Conservation (phyloP, 805 yeast genomes). For the Yarrowia sp. region DNA sequence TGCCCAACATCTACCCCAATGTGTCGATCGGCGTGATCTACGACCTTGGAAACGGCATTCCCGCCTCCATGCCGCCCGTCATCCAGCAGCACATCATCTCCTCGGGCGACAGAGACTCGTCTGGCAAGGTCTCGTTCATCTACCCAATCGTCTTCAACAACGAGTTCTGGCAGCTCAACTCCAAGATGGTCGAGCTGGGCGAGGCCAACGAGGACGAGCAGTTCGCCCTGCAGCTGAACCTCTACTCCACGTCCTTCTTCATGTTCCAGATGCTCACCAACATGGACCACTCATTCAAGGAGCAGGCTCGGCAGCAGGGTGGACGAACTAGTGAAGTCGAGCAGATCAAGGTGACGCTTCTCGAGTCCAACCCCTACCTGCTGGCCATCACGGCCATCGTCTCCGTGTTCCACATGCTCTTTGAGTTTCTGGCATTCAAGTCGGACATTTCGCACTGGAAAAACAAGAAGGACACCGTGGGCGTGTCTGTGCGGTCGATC, state of each 20-base stretch:
- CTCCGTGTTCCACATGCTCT: slow-evolving; percentile 41
- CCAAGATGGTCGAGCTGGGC: slow-evolving; percentile 41
- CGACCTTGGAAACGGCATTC: slow-evolving; percentile 24
- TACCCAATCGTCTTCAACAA: slow-evolving; percentile 43
- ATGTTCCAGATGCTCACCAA: slow-evolving; percentile 39
- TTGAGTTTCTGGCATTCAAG: slow-evolving; percentile 46
- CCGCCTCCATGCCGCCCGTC: slow-evolving; percentile 28
- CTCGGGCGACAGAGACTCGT: neutral
- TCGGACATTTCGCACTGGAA: slow-evolving; percentile 45
- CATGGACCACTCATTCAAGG: slow-evolving; percentile 37
- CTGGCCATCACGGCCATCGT: slow-evolving; percentile 40
- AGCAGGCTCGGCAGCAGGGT: slow-evolving; percentile 36
- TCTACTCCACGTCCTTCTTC: slow-evolving; percentile 38
- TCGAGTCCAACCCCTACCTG: slow-evolving; percentile 43
- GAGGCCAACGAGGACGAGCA: slow-evolving; percentile 26
- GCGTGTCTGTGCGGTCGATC: slow-evolving; percentile 43
- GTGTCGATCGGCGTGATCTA: slow-evolving; percentile 38
- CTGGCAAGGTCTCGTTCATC: slow-evolving; percentile 36
- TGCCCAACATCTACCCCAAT: slow-evolving; percentile 44
- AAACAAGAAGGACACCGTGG: slow-evolving; percentile 44
- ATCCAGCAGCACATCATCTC: neutral
- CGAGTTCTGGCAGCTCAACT: slow-evolving; percentile 44
- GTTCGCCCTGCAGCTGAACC: slow-evolving; percentile 36
- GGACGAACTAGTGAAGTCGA: slow-evolving; percentile 42
- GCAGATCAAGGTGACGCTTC: slow-evolving; percentile 40